Base-by-base conservation (phyloP, 768 basidiomycete species). In the Boletus pseudo-olivaceus region DNA sequence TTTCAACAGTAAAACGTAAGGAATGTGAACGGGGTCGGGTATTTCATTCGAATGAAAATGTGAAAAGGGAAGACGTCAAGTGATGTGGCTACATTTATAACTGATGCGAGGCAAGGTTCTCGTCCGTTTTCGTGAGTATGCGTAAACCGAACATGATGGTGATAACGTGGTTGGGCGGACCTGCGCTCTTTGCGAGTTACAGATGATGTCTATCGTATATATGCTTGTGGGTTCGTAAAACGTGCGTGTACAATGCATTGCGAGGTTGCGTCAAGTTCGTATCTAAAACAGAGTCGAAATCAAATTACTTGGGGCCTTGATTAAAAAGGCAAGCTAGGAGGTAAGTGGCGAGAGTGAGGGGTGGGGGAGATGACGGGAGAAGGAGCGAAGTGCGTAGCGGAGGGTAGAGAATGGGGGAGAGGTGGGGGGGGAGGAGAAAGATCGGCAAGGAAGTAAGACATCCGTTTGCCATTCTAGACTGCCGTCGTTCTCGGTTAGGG, bases 181-280 rank as follows among this genome's bases (percentile, higher is more conserved):
- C 56, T 34, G 60, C 60, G 44, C 60, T 51, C 37, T 43, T 47
- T 29, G 23, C 23, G n/a, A 39, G 40, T 50, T 41, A 30, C 39
- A 19, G 29, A 64, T 60, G 64, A 32, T 60, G 62, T 65, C 64
- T 67, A 64, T 49, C 48, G 57, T 66, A 51, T 66, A 47, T 56
- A 55, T 59, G 57, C 60, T 47, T 65, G 60, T 20, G 42, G 37
- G 33, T 0, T 65, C 63, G 62, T 65, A 33, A 45, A 53, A 45
- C 54, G 55, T 66, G 57, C 63, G 53, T 65, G 59, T 67, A 54
- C 47, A 63, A 64, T 61, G 64, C 64, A 63, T 64, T 61, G 64
- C 54, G 61, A n/a, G 9, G n/a, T 64, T 60, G 58, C 54, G 64
- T 66, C 45, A 54, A 23, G 40, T 34, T 63, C 63, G 54, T 65